Evolutionary conservation across 495 filamentous ascomycete species (phyloP), one percentile per base, ranked within the genome.

Genomic region (Beverwykella pulmonaria): DNA sequence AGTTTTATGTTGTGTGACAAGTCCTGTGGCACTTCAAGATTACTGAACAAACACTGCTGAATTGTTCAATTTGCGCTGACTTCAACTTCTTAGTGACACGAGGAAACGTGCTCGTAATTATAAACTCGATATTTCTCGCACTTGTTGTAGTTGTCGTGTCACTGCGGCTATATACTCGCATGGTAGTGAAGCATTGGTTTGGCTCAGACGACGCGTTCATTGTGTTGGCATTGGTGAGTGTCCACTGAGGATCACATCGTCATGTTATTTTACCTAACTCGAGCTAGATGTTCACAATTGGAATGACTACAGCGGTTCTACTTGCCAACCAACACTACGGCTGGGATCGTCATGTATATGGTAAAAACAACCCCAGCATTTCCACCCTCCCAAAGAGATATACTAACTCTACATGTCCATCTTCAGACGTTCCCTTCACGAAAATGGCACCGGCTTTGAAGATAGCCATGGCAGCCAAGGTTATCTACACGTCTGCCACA

Each of bases 281-380:
- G 19, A 14, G 46, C 0, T 52, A 76, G 75, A 56, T 77, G 10
- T 69, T 46, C 30, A 69, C 71, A n/a, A 53, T 75, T 14, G 71
- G 62, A 44, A 50, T 75, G 27, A 73, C 74, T 3, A 61, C 49
- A 3, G 50, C 67, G 4, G 74, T 77, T n/a, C 36, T 75, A 0
- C 59, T 77, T 0, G 74, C 75, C 1, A 73, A 77, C 56, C 39
- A 52, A n/a, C 1, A 22, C 12, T 83, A 80, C 61, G 81, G 82
- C 26, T 85, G 82, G 83, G 79, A 83, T 58, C 77, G 84, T 25
- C 86, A 88, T 72, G 68, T 82, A 34, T 86, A 82, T 79, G 32
- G 32, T 34, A 34, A 34, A n/a, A 12, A 34, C 32, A 34, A 34
- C 12, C 12, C 32, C 5, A 6, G 6, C 6, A 34, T 34, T 12